Conservation (phyloP, 148 eudicot genomes). For the Agrostemma githago region DNA sequence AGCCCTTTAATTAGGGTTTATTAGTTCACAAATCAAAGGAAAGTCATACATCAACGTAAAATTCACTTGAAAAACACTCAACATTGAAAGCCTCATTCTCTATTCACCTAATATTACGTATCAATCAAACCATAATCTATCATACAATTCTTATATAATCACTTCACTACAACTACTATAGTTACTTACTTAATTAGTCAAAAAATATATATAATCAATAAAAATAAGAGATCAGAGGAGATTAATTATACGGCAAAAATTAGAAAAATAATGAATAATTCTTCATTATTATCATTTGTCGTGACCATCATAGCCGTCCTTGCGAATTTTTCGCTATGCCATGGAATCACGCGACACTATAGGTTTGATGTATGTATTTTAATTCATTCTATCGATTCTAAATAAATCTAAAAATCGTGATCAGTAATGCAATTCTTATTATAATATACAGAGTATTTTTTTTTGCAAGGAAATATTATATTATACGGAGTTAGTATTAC, state of each 20-base stretch:
- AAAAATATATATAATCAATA: too few species aligned
- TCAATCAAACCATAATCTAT: not conserved
- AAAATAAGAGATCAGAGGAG: too few species aligned
- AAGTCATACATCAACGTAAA: slow-evolving; percentile 10
- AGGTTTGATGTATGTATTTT: slow-evolving; percentile 46
- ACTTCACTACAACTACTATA: too few species aligned
- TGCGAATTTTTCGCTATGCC: slow-evolving; percentile 15
- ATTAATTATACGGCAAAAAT: not conserved
- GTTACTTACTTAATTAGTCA: too few species aligned
- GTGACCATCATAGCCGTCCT: slow-evolving; percentile 18
- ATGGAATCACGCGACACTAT: slow-evolving; percentile 46
- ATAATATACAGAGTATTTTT: not conserved
- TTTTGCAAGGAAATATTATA: too few species aligned
- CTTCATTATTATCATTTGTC: slow-evolving; percentile 16
- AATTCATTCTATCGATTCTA: not conserved
- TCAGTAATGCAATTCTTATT: not conserved
- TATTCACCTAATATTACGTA: slow-evolving; percentile 23
- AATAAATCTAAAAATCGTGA: not conserved
- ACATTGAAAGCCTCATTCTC: slow-evolving; percentile 14
- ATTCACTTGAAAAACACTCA: slow-evolving; percentile 29
- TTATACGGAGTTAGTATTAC: too few species aligned
- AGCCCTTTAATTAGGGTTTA: too few species aligned
- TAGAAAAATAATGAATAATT: slow-evolving; percentile 14
- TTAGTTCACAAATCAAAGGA: not conserved
- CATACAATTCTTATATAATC: too few species aligned